phyloP scores from a whole-genome alignment of 2,329 filamentous ascomycete genomes.

The Pseudogymnoascus sp. region DNA sequence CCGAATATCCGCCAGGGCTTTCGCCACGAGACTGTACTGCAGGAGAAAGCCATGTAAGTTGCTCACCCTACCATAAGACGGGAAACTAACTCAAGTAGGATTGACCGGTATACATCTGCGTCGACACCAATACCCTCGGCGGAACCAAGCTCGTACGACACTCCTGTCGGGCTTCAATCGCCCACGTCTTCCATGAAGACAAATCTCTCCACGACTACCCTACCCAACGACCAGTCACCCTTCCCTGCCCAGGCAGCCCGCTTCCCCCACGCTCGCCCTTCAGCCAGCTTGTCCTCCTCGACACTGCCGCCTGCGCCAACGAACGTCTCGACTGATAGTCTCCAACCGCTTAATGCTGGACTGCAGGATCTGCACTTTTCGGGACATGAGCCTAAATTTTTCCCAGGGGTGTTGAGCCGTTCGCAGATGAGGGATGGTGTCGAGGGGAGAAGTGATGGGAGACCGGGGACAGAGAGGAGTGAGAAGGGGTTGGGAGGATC shows the following conservation, averaged over 20 bases:
- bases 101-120: conserved; percentile 24
- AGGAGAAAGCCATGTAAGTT: conserved; percentile 77
- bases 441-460: background rate
- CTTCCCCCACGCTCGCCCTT: conserved; percentile 16
- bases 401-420: conserved; percentile 58
- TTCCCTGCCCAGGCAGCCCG: conserved; percentile 28
- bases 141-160: background rate
- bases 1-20: conserved; percentile 89
- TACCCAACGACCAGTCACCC: conserved; percentile 19
- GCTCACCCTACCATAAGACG: background rate
- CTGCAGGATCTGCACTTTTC: conserved; percentile 41
- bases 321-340: conserved; percentile 26
- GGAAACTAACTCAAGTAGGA: conserved; percentile 22
- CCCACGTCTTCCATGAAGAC: conserved; percentile 28
- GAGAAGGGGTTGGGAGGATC: background rate
- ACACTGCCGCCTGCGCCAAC: conserved; percentile 10
- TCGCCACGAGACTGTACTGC: conserved; percentile 73
- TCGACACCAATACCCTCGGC: background rate
- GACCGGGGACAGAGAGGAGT: background rate
- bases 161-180: conserved; percentile 15
- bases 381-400: conserved; percentile 56
- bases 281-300: conserved; percentile 8
- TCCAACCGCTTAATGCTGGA: conserved; percentile 32
- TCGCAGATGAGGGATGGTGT: conserved; percentile 18
- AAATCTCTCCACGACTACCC: conserved; percentile 23